These are phyloP conservation scores for Rhododendron mucronatum DNA, from an alignment of 148 eudicot genomes.

Conservation along the genomic window DNA sequence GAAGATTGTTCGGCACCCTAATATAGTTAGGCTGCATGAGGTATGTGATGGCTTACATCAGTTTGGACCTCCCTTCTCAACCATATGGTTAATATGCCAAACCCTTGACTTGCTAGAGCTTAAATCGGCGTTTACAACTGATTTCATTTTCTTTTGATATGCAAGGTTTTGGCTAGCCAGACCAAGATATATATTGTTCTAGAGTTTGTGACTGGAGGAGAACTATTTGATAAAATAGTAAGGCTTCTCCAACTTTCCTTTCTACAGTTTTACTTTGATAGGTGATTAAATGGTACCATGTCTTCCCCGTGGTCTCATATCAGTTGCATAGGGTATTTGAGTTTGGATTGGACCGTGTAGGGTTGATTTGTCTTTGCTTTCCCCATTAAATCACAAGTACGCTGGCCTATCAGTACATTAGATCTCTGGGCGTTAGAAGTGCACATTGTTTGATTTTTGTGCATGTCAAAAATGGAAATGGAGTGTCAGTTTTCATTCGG, in stretches of 20 bases:
- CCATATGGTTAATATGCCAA: not conserved
- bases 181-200: slow-evolving; percentile 81
- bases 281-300: not conserved
- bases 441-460: not conserved
- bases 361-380: not conserved
- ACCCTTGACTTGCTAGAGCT: slow-evolving; percentile 6
- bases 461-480: not conserved
- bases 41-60: slow-evolving; percentile 25
- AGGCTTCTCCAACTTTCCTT: slow-evolving; percentile 25
- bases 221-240: slow-evolving; percentile 92
- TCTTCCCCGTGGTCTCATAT: not conserved
- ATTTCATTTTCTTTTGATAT: slow-evolving; percentile 11
- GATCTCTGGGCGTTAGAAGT: not conserved
- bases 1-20: slow-evolving; percentile 97
- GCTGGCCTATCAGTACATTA: not conserved
- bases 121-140: not conserved
- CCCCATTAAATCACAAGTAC: not conserved
- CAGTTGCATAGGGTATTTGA: not conserved
- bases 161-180: slow-evolving; percentile 83
- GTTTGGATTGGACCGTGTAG: not conserved
- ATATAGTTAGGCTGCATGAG: slow-evolving; percentile 82
- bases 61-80: not conserved
- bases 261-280: not conserved
- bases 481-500: not conserved
- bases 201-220: slow-evolving; percentile 96